These are phyloP conservation scores for Euphorbia pulcherrima DNA, from an alignment of 345 rosid species.

Conservation along the genomic window DNA sequence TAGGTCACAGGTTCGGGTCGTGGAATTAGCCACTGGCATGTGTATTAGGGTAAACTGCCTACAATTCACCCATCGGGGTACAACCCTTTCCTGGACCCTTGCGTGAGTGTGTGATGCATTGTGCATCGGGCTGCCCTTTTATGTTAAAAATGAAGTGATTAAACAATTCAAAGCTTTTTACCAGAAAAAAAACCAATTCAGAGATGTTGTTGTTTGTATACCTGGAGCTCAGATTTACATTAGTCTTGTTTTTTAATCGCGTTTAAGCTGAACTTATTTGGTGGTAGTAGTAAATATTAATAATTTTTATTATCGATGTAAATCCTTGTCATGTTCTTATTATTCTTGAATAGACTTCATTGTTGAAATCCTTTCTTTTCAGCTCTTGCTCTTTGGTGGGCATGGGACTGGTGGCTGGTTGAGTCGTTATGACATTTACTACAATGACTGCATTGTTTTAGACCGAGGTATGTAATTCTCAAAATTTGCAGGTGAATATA, in stretches of 20 bases:
- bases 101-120: no score
- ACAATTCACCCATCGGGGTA: no score
- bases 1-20: no score
- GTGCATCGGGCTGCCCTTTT: no score
- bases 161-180: not conserved
- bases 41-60: no score
- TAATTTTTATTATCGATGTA: not conserved
- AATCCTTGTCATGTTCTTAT: not conserved
- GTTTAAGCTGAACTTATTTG: not conserved
- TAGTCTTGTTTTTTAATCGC: not conserved
- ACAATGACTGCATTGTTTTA: constrained; percentile 75
- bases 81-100: no score
- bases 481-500: constrained; percentile 7
- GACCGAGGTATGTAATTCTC: constrained; percentile 66
- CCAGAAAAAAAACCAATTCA: no score
- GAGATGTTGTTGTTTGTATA: not conserved
- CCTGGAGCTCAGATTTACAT: not conserved
- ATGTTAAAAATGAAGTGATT: not conserved
- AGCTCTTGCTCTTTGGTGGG: constrained; percentile 96
- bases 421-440: constrained; percentile 91
- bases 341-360: constrained; percentile 5
- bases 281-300: no score
- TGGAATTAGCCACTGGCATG: no score
- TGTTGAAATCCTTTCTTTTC: constrained; percentile 20
- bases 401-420: constrained; percentile 99